A percentile compares a stretch with the other conserved stretches of the same genome.
phyloP scores from a whole-genome alignment of 805 yeast genomes.

The Wickerhamiella parazyma region DNA sequence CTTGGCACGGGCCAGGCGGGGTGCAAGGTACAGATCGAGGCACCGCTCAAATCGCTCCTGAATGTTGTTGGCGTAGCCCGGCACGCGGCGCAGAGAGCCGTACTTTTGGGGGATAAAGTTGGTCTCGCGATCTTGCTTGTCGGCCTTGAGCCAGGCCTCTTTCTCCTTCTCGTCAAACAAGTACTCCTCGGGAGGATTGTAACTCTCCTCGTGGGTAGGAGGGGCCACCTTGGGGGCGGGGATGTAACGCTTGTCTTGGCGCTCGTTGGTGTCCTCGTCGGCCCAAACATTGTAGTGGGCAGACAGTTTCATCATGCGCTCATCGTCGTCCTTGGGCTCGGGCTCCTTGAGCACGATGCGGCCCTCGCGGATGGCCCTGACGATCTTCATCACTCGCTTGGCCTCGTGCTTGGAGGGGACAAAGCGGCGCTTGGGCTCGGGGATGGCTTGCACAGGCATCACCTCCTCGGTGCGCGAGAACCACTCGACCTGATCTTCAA shows the following conservation, averaged over 20 bases:
- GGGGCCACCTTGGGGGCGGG: slow-evolving; percentile 94
- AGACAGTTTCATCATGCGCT: slow-evolving; percentile 28
- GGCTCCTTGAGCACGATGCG: slow-evolving; percentile 67
- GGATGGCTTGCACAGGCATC: slow-evolving; percentile 86
- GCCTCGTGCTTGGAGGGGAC: slow-evolving; percentile 97
- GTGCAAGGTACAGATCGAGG: slow-evolving; percentile 86
- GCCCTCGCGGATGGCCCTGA: slow-evolving; percentile 92
- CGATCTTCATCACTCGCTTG: slow-evolving; percentile 89
- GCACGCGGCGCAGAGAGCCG: slow-evolving; percentile 74
- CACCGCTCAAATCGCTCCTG: slow-evolving; percentile 91
- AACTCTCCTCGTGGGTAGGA: slow-evolving; percentile 91
- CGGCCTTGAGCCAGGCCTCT: slow-evolving; percentile 53
- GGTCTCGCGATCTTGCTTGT: slow-evolving; percentile 63
- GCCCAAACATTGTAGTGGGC: slow-evolving; percentile 72
- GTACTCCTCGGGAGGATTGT: slow-evolving; percentile 96
- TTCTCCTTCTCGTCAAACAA: slow-evolving; percentile 65
- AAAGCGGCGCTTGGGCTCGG: slow-evolving; percentile 95
- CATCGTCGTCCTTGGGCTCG: slow-evolving; percentile 39
- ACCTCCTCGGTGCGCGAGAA: slow-evolving; percentile 71
- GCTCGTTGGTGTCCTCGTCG: slow-evolving; percentile 37
- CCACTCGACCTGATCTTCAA: slow-evolving; percentile 93
- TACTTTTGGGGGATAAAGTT: slow-evolving; percentile 75
- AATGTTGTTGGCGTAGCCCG: slow-evolving; percentile 75
- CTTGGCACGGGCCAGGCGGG: slow-evolving; percentile 84
- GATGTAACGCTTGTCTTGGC: slow-evolving; percentile 60